These are phyloP conservation scores for Mucor piriformis DNA, from an alignment of 371 early-diverging fungal species.

Conservation along the genomic window DNA sequence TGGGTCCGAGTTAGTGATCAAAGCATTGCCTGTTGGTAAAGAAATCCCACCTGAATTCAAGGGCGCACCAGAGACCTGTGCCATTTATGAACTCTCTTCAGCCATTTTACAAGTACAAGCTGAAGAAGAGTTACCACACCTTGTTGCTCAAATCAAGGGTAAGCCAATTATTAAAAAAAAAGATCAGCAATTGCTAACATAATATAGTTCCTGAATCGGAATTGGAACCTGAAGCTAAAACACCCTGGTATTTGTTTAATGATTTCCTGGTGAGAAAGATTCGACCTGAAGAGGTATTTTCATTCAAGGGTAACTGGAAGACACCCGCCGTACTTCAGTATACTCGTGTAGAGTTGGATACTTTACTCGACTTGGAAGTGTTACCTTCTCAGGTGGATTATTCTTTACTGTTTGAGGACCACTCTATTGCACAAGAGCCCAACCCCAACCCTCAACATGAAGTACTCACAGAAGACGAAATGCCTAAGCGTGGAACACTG, in stretches of 20 bases:
- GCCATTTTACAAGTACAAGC: conserved; percentile 68
- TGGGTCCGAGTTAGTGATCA: conserved; percentile 45
- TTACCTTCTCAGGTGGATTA: conserved; percentile 47
- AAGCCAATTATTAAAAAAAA: conserved; percentile 9
- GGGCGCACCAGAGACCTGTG: conserved; percentile 42
- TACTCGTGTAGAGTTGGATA: conserved; percentile 54
- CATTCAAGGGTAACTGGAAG: conserved; percentile 80
- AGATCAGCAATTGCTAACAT: neutral
- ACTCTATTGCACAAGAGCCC: conserved; percentile 52
- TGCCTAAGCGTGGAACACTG: conserved; percentile 67
- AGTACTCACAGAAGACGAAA: conserved; percentile 61
- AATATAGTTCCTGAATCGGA: conserved; percentile 40
- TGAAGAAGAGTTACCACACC: conserved; percentile 68
- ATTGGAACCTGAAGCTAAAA: conserved; percentile 33
- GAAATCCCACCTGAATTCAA: conserved; percentile 51
- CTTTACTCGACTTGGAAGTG: conserved; percentile 38
- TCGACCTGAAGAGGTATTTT: conserved; percentile 66
- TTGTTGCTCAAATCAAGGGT: conserved; percentile 78
- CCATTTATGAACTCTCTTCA: conserved; percentile 64
- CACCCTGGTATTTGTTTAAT: conserved; percentile 89
- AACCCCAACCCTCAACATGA: conserved; percentile 55
- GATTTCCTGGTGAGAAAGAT: conserved; percentile 89
- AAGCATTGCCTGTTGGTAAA: conserved; percentile 44
- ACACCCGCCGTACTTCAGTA: conserved; percentile 77
- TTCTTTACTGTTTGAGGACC: conserved; percentile 49